Conservation (phyloP, 2,329 filamentous ascomycete genomes). For the Trichoderma guizhouense region DNA sequence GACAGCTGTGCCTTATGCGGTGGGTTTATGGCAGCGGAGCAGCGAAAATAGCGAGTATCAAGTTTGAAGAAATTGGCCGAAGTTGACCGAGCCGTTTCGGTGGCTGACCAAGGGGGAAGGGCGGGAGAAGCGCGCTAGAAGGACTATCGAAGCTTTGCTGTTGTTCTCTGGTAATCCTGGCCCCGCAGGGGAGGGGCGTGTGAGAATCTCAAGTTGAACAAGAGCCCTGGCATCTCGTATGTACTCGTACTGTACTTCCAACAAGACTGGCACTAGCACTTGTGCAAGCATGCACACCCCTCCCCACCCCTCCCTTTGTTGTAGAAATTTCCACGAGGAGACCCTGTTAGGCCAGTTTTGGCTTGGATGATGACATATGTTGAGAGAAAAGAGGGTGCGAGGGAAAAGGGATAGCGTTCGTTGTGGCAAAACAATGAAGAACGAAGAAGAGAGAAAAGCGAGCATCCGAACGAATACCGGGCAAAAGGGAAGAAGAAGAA, state of each 20-base stretch:
- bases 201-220: conserved; percentile 1
- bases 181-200: conserved; percentile 2
- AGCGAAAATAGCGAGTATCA: conserved; percentile 12
- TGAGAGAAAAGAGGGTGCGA: neutral
- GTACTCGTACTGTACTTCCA: neutral
- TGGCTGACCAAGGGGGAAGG: conserved; percentile 6
- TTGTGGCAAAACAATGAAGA: neutral
- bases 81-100: conserved; percentile 14
- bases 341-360: conserved; percentile 15
- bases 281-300: neutral
- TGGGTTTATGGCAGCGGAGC: conserved; percentile 4
- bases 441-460: neutral
- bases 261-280: neutral
- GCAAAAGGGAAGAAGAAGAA: neutral
- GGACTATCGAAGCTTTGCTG: conserved; percentile 15
- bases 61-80: conserved; percentile 16
- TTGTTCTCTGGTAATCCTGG: neutral
- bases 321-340: conserved; percentile 15
- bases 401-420: neutral
- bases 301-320: conserved; percentile 1
- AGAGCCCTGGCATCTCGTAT: neutral
- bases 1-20: neutral
- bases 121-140: conserved; percentile 21
- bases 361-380: neutral
- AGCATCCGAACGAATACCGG: neutral